phyloP scores from a whole-genome alignment of 169 alveolate species.

The Eimeria maxima region DNA sequence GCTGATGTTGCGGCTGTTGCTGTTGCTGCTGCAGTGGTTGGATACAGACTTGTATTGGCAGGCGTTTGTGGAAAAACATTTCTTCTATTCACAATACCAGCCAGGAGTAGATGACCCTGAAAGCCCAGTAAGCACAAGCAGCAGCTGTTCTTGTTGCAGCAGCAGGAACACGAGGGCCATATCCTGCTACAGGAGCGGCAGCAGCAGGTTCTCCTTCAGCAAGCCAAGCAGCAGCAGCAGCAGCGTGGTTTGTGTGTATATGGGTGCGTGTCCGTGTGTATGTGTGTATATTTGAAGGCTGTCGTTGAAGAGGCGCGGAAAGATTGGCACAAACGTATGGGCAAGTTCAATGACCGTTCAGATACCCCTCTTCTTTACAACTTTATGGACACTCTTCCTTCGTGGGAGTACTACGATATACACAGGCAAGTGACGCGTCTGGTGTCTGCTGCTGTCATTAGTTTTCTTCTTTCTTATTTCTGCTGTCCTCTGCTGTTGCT shows the following conservation, averaged over 20 bases:
- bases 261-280: background rate
- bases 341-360: slow-evolving; percentile 91
- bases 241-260: background rate
- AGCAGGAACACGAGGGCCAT: background rate
- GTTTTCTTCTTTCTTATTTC: background rate
- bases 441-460: background rate
- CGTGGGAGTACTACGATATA: slow-evolving; percentile 93
- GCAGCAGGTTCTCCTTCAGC: background rate
- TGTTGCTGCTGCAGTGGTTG: slow-evolving; percentile 88
- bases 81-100: slow-evolving; percentile 78
- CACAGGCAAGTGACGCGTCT: slow-evolving; percentile 84
- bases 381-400: slow-evolving; percentile 90
- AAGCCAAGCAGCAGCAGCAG: background rate
- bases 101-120: slow-evolving; percentile 82
- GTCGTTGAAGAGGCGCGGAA: background rate
- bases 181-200: background rate
- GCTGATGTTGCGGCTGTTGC: background rate
- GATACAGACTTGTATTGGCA: slow-evolving; percentile 95
- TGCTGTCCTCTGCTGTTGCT: background rate
- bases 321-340: slow-evolving; percentile 89
- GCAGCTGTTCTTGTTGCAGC: background rate
- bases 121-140: slow-evolving; percentile 1
- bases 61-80: slow-evolving; percentile 92
- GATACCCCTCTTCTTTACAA: slow-evolving; percentile 91
- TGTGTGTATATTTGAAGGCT: background rate